phyloP scores from a whole-genome alignment of 2,329 filamentous ascomycete genomes.

The Ampelomyces quisqualis region DNA sequence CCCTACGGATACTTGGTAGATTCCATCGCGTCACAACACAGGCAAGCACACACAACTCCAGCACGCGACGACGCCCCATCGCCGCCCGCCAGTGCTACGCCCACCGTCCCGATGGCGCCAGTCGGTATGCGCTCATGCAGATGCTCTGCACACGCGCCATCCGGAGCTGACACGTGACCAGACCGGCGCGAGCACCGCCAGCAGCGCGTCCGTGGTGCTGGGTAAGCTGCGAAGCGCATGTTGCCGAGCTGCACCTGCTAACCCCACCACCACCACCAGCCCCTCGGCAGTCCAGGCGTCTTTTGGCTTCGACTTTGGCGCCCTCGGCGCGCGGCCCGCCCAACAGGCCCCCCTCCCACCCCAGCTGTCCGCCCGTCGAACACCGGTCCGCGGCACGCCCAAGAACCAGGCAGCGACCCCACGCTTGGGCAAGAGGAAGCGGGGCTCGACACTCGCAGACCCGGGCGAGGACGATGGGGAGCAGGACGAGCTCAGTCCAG shows the following conservation, averaged over 20 bases:
- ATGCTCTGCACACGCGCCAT: background rate
- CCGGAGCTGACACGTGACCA: conserved; percentile 22
- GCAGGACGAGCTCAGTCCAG: conserved; percentile 39
- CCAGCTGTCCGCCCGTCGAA: conserved; percentile 24
- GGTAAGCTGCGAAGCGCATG: conserved; percentile 45
- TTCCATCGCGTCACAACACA: conserved; percentile 31
- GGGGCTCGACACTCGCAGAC: conserved; percentile 21
- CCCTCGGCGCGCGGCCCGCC: conserved; percentile 18
- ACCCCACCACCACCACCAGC: conserved; percentile 43
- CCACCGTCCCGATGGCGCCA: conserved; percentile 35
- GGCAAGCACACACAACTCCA: conserved; percentile 9
- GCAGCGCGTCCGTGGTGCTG: conserved; percentile 60
- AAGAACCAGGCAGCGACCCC: conserved; percentile 27
- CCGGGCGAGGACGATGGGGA: conserved; percentile 23
- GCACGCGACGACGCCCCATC: conserved; percentile 14
- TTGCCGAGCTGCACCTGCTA: conserved; percentile 1
- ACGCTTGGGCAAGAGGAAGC: conserved; percentile 39
- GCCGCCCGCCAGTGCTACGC: conserved; percentile 16
- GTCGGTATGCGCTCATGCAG: conserved; percentile 25
- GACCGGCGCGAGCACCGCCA: conserved; percentile 57
- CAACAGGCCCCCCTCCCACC: conserved; percentile 34
- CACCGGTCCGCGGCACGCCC: conserved; percentile 26
- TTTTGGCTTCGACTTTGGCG: conserved; percentile 50
- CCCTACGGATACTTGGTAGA: no score
- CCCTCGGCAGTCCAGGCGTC: conserved; percentile 51